phyloP scores from a whole-genome alignment of 257 asterid genomes.

The Penstemon barbatus region DNA sequence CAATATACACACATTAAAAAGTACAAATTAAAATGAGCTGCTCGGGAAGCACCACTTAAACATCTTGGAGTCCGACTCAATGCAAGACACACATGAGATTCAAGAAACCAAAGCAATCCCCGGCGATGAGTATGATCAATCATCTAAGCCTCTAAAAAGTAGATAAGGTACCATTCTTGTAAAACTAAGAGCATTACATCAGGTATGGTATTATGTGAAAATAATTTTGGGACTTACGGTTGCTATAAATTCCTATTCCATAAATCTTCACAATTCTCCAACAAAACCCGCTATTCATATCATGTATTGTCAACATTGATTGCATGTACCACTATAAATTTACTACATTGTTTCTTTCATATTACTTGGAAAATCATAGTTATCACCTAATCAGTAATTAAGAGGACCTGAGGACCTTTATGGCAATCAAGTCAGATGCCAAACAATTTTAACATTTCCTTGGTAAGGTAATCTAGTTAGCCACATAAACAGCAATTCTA shows the following conservation, averaged over 20 bases:
- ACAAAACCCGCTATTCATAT: neutral
- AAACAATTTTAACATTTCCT: no score
- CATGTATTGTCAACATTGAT: neutral
- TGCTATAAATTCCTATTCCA: neutral
- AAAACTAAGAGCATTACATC: no score
- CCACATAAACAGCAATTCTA: neutral
- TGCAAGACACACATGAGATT: neutral
- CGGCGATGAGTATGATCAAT: no score
- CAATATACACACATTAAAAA: constrained; percentile 27
- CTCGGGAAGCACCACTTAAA: neutral
- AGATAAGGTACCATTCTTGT: no score
- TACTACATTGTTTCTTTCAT: neutral
- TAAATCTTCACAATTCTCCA: neutral
- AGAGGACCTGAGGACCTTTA: no score
- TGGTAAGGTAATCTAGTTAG: no score
- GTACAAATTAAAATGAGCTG: neutral
- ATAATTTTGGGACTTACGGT: neutral
- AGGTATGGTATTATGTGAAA: no score
- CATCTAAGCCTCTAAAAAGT: no score
- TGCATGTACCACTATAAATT: neutral
- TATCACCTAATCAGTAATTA: no score
- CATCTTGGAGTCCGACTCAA: neutral
- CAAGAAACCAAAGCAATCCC: no score
- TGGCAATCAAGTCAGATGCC: no score
- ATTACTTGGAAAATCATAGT: neutral